Base-by-base conservation (phyloP, 2,329 filamentous ascomycete species). In the Penicillium capsulatum region DNA sequence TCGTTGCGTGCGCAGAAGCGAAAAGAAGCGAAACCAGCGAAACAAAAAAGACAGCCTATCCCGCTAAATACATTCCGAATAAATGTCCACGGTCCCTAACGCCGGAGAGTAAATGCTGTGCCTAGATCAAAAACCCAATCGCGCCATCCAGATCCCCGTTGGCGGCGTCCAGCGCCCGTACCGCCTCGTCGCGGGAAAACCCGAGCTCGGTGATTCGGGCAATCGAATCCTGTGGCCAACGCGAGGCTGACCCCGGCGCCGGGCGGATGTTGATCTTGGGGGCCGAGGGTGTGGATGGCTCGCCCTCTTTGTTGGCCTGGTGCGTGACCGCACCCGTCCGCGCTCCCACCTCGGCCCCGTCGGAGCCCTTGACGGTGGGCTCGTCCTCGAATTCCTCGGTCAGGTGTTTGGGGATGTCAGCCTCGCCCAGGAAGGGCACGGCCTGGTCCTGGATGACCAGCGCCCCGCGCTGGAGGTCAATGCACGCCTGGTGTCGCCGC, bases 401-500 rank as follows among this genome's bases (percentile, higher is more conserved):
- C 30, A 80, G 74, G 32, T 83, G 79, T 63, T 84, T 94, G n/a
- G 92, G 92, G 36, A 97, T 94, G 50, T 98, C 91, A 2, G 85
- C 84, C 67, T 97, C 92, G 32, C 87, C 85, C 9, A 98, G 72
- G 65, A 98, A 98, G 0, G 85, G 80, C 4, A 98, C 86, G 52
- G 92, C 86, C 51, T 89, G 82, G 40, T 84, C 86, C 57, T 92
- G 86, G 53, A 98, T 95, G 47, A 94, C 77, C 13, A 98, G 78
- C 48, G 83, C 86, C 57, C 92, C 88, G 58, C 83, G 84, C 48
- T 81, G 77, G 9, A 98, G 76, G 63, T 98, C 92, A 57, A 98
- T 91, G 54, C 78, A 85, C 24, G 91, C 92, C 66, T 95, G 91
- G 66, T 97, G 90, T 27, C 92, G 81, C 70, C 94, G 96, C 46